Percentiles rank a stretch among this genome's conserved stretches.
phyloP scores from a whole-genome alignment of 2,329 filamentous ascomycete genomes.

The Colletotrichum karsti region DNA sequence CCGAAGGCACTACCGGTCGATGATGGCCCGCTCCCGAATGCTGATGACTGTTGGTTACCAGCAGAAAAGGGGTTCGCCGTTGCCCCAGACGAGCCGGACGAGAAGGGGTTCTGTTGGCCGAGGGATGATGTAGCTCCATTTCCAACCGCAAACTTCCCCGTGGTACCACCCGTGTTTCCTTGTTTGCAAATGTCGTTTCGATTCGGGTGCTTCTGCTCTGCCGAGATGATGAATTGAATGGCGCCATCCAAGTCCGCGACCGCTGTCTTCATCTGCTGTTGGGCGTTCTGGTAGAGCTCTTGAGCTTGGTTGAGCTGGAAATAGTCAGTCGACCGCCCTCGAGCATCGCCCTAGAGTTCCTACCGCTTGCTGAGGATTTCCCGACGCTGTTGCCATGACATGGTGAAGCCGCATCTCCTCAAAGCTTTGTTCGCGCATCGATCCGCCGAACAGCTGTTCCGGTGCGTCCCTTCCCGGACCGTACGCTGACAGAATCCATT shows the following conservation, averaged over 20 bases:
- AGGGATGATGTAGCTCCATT: conserved; percentile 39
- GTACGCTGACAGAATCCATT: conserved; percentile 90
- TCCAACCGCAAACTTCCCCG: conserved; percentile 54
- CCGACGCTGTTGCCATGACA: conserved; percentile 63
- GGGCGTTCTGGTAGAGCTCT: conserved; percentile 68
- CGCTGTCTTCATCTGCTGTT: conserved; percentile 77
- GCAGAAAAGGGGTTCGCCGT: conserved; percentile 25
- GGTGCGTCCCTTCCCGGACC: conserved; percentile 81
- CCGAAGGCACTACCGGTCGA: conserved; percentile 49
- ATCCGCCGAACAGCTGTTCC: conserved; percentile 84
- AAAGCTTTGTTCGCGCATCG: conserved; percentile 81
- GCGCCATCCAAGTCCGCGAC: conserved; percentile 77
- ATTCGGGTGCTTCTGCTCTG: conserved; percentile 78
- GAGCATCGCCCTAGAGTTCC: conserved; percentile 27
- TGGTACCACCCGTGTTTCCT: conserved; percentile 50
- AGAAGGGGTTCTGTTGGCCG: conserved; percentile 40
- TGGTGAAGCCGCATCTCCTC: conserved; percentile 89
- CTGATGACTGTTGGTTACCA: conserved; percentile 4
- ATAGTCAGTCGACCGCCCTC: background rate
- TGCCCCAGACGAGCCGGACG: conserved; percentile 34
- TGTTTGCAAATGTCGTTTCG: conserved; percentile 70
- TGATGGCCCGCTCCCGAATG: conserved; percentile 1
- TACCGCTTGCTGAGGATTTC: conserved; percentile 66
- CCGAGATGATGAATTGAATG: conserved; percentile 72
- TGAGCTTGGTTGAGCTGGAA: conserved; percentile 67